Evolutionary conservation across 1,284 basidiomycete genomes (phyloP).

Genomic region (Prillingera fragicola): DNA sequence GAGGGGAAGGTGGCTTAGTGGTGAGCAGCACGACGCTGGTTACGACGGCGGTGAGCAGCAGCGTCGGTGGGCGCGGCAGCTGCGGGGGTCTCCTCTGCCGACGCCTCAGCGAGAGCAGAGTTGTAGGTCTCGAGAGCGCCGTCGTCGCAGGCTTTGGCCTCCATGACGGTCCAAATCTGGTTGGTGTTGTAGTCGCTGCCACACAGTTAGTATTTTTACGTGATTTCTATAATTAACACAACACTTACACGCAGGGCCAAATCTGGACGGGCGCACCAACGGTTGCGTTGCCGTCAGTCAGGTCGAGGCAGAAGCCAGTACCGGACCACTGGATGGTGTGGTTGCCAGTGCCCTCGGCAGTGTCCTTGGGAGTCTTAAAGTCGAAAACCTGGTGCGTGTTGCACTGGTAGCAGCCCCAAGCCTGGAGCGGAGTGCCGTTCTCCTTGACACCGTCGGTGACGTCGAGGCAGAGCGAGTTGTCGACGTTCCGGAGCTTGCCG

Average conservation of each 20-base stretch:
- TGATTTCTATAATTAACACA: too few relatives aligned
- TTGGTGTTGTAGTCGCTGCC: constrained; percentile 34
- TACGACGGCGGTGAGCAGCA: not conserved
- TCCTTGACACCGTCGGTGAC: constrained; percentile 27
- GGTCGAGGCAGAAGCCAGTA: constrained; percentile 33
- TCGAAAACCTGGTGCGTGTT: constrained; percentile 37
- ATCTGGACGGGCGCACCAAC: constrained; percentile 34
- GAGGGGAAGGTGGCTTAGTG: not conserved
- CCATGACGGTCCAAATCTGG: constrained; percentile 36
- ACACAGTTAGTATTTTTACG: too few relatives aligned
- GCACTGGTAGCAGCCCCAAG: constrained; percentile 34
- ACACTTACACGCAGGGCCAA: constrained; percentile 39
- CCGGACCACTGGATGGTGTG: constrained; percentile 29
- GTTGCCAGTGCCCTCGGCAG: not conserved
- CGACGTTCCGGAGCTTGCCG: constrained; percentile 29
- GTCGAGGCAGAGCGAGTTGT: constrained; percentile 32
- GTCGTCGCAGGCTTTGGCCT: constrained; percentile 25
- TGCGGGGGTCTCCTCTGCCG: too few relatives aligned
- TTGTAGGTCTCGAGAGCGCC: constrained; percentile 4
- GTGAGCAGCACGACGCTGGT: not conserved
- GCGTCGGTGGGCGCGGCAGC: not conserved
- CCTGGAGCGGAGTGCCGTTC: constrained; percentile 37
- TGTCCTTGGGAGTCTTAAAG: constrained; percentile 1
- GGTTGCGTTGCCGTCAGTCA: constrained; percentile 28
- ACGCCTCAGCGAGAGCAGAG: constrained; percentile 5